Evolutionary conservation across 2,329 filamentous ascomycete species (phyloP), one percentile per base, ranked within the genome.

Genomic region (Fonsecaea pugnacius): DNA sequence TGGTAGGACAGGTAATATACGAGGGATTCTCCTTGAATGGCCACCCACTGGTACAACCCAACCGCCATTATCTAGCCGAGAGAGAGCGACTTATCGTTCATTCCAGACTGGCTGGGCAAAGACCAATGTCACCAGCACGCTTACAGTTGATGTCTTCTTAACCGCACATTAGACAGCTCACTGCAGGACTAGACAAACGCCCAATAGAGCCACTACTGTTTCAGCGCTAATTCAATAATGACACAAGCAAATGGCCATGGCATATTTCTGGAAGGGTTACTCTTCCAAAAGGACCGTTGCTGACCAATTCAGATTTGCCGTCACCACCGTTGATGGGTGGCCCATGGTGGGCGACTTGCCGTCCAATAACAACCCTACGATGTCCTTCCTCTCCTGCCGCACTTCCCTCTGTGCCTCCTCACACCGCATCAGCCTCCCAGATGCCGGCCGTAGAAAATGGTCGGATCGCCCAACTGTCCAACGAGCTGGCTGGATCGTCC

Each of bases 1-100:
- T 24, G 43, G 43, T 48, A 48, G 43, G 43, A 48, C 43, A 12
- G 43, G 4, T 21, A 48, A 7, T 30, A 57, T 57, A 57, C 54
- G 54, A 57, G 43, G 43, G 21, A 24, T 3, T 12, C 8, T 48
- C 43, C 43, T 4, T 8, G 24, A 24, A 48, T 21, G 43, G 9
- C 43, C 12, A 24, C 21, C 43, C 12, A 24, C 21, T 24, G 18
- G 43, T 48, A 24, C 43, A 48, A 48, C 43, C 21, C 43, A 27
- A 21, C 21, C 18, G 43, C 21, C 9, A 48, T 24, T 4, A 9
- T 12, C 12, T 48, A 48, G 43, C 18, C 21, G 43, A 48, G 21
- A 12, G 18, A 10, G 8, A 5, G 18, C 43, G 40, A 9, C 43
- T 48, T 12, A 9, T 24, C 8, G 10, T 24, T 48, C 18, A 12